Evolutionary conservation across 192 early-diverging fungal genomes (phyloP), one percentile per base, ranked within the genome.

Genomic region (Linderina pennispora): DNA sequence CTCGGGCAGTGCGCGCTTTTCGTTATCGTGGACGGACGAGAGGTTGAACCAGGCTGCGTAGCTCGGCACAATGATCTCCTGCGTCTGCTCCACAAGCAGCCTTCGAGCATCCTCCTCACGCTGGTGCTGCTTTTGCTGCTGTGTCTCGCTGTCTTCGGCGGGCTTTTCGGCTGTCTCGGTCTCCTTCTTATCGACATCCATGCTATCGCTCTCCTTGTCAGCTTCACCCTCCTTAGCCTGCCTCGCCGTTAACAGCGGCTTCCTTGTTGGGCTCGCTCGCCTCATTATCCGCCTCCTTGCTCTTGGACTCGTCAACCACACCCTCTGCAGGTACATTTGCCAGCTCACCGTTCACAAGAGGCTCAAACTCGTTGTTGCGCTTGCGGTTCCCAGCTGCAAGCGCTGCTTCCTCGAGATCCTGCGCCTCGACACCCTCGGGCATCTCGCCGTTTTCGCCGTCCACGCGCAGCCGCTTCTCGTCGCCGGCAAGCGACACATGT

Each of bases 11-110:
- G 88, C 86, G 18, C 80, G 83, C 24, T 80, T 74, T 65, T 99
- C 97, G 45, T 91, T 88, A 35, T 89, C 84, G 54, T 97, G 82
- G 38, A 98, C 84, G 2, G 57, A 56, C 13, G 68, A 49, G 48
- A 94, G 75, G 42, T 82, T 75, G 57, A 97, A 99, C 97, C 97
- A 99, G 0, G 90, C 85, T 8, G 92, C 73, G 58, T 97, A 97
- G n/a, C 81, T 77, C 23, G 97, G 97, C 20, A 89, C 74, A 4
- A 82, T 76, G 18, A 87, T 76, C 44, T 83, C 79, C 32, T 87
- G 77, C 0, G 85, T 80, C 46, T 88, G 88, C 48, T 80, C 66
- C 4, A 76, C 70, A 15, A 90, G 69, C 37, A 80, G 79, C 17
- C 78, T 76, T 19, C 77, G 66, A 10, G 86, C 88, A 40, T 84